Evolutionary conservation across 345 rosid genomes (phyloP).

Genomic region (Lepidium africanum): DNA sequence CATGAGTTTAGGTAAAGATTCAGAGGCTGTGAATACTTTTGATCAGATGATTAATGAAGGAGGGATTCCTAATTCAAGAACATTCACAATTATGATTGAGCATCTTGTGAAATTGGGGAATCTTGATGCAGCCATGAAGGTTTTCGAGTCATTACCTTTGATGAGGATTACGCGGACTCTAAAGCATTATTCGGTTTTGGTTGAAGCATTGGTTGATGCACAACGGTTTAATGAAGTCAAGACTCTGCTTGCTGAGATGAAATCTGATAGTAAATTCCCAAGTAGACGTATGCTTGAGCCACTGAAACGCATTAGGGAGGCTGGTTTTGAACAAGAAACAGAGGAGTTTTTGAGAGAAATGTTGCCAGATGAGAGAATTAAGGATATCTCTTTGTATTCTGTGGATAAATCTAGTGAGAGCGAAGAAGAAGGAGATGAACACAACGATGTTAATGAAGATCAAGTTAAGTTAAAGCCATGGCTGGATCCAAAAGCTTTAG

Average conservation of each 20-base stretch:
- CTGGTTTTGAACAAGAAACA: slow-evolving; percentile 48
- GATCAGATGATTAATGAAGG: slow-evolving; percentile 55
- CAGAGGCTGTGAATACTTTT: slow-evolving; percentile 49
- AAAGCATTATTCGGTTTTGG: slow-evolving; percentile 53
- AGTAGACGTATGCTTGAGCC: slow-evolving; percentile 45
- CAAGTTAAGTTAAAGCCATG: slow-evolving; percentile 63
- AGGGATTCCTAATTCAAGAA: slow-evolving; percentile 75
- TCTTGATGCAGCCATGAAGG: slow-evolving; percentile 55
- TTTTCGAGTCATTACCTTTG: slow-evolving; percentile 54
- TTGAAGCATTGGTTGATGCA: slow-evolving; percentile 44
- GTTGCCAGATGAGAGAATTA: slow-evolving; percentile 69
- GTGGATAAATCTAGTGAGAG: slow-evolving; percentile 32
- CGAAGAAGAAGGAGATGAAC: slow-evolving; percentile 27
- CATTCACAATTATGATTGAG: slow-evolving; percentile 67
- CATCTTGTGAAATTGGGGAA: slow-evolving; percentile 52
- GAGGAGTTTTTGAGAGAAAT: slow-evolving; percentile 48
- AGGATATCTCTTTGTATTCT: slow-evolving; percentile 29
- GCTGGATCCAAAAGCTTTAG: slow-evolving; percentile 87
- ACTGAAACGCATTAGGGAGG: slow-evolving; percentile 50
- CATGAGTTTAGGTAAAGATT: slow-evolving; percentile 33
- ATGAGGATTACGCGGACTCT: slow-evolving; percentile 76
- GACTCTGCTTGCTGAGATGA: slow-evolving; percentile 59
- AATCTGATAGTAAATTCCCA: slow-evolving; percentile 58
- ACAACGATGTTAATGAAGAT: slow-evolving; percentile 8
- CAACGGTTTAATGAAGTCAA: slow-evolving; percentile 46